Conservation (phyloP, 148 eudicot genomes). For the Arctostaphylos glauca region DNA sequence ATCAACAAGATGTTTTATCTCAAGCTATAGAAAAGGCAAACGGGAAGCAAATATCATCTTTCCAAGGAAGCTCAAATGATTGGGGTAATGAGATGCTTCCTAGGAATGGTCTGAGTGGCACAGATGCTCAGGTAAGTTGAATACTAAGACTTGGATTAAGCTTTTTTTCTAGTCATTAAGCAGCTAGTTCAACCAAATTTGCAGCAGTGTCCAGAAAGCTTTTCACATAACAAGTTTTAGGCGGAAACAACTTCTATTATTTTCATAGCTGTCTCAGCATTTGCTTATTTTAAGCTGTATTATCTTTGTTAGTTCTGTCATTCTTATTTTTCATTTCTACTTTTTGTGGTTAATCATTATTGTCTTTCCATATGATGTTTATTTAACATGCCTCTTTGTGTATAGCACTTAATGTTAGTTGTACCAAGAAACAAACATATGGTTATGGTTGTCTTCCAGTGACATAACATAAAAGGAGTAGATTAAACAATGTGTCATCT, state of each 20-base stretch:
- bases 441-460: not conserved
- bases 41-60: constrained; percentile 10
- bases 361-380: not conserved
- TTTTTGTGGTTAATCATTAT: not conserved
- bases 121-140: constrained; percentile 25
- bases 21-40: constrained; percentile 15
- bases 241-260: not conserved
- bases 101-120: constrained; percentile 11
- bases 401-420: not conserved
- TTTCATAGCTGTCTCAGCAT: not conserved
- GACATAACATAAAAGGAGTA: not conserved
- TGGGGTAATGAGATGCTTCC: constrained; percentile 12
- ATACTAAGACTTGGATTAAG: not conserved
- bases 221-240: not conserved
- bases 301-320: not conserved
- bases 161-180: not conserved
- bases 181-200: not conserved
- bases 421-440: not conserved
- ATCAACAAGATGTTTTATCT: constrained; percentile 24
- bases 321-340: not conserved
- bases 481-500: not conserved
- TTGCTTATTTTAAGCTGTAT: too few relatives aligned
- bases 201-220: not conserved
- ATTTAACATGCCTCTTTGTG: not conserved
- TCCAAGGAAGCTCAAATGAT: not conserved